Evolutionary conservation across 2,329 filamentous ascomycete species (phyloP), one percentile per base, ranked within the genome.

Genomic region (Venturia nashicola): DNA sequence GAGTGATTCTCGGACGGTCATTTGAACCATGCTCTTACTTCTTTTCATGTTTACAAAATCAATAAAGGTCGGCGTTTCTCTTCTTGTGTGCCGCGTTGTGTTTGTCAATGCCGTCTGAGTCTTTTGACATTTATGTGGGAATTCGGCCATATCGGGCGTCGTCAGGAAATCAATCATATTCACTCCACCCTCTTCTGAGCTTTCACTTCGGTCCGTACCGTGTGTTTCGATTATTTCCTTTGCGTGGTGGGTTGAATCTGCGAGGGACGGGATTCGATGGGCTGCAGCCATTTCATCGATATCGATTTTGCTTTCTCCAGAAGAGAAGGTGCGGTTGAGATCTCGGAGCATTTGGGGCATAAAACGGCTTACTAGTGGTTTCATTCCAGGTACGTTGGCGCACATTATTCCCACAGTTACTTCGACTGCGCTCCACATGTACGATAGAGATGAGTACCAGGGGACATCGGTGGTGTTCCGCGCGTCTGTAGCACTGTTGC

Each of bases 341-440:
- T 84, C 82, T 59, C 80, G 78, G 59, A 86, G 77, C 73, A 85
- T 75, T 60, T 77, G 78, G 5, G 84, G 84, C 42, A 85, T 68
- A 64, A 86, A 79, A 12, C 82, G 77, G 48, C 89, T 83, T 64
- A 93, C 86, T 7, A 97, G 78, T 1, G 93, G 92, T 72, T 97
- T 97, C 66, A 97, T 77, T 0, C 89, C 93, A 9, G 93, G 93
- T n/a, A 97, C 89, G 70, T 91, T 96, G 51, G 89, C 92, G 71
- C 90, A 96, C 67, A 91, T 87, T 69, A 97, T 91, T 20, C 91
- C 92, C 1, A 95, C 80, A 68, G 96, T 94, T 71, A 96, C 91
- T 74, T 97, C 92, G 63, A 97, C 86, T 14, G 88, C 89, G 18
- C 89, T 93, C 93, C 92, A 97, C 89, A 96, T 93, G 71, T 95